Conservation (phyloP, 768 basidiomycete species). For the Kwoniella dejecticola region DNA sequence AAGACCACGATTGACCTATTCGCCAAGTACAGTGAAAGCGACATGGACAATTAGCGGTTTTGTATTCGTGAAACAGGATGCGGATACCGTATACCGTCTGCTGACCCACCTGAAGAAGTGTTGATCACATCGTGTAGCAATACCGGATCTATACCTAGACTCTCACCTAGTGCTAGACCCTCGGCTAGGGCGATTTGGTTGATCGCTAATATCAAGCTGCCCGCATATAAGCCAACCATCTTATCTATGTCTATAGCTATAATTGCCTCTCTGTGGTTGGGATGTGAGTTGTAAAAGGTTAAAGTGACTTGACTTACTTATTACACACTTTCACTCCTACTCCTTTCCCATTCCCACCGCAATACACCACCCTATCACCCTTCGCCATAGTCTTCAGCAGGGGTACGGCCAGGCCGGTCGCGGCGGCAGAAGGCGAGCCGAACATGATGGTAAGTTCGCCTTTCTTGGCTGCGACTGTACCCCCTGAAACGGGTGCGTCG, state of each 20-base stretch:
- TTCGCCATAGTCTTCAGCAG: constrained; percentile 42
- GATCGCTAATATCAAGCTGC: constrained; percentile 46
- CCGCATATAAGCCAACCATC: no score
- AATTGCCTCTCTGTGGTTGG: no score
- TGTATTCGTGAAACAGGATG: no score
- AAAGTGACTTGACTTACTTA: not conserved
- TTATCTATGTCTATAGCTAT: no score
- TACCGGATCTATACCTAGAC: constrained; percentile 39
- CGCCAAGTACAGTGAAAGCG: no score
- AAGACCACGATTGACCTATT: constrained; percentile 50
- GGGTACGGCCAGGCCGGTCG: constrained; percentile 35
- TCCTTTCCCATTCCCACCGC: constrained; percentile 44
- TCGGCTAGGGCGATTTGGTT: constrained; percentile 50
- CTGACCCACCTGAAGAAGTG: constrained; percentile 37
- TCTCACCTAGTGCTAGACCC: constrained; percentile 39
- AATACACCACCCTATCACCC: constrained; percentile 38
- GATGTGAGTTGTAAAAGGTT: no score
- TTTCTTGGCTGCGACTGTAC: constrained; percentile 82
- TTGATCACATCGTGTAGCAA: constrained; percentile 45
- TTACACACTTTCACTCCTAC: constrained; percentile 51
- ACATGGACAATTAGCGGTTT: no score
- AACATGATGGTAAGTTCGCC: constrained; percentile 90
- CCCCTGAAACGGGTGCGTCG: constrained; percentile 93
- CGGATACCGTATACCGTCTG: no score
- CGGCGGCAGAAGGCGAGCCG: constrained; percentile 63